Base-by-base conservation (phyloP, 305 asterid species). In the Petunia hybrid region DNA sequence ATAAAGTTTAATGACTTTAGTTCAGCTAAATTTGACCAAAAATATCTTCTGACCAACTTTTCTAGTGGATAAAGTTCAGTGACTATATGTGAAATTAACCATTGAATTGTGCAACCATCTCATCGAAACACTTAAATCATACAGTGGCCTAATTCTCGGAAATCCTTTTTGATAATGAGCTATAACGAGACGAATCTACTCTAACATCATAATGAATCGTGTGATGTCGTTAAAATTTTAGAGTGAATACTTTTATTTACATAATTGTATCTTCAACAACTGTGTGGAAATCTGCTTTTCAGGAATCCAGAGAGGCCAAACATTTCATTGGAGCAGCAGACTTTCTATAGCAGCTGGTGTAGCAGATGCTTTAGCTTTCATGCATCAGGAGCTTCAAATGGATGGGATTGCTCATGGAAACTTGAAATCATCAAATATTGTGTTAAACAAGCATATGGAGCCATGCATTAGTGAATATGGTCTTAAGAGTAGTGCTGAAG, bases 401-500 rank as follows among this genome's bases (percentile, higher is more conserved):
- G 95, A 91, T 9, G 78, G 88, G 13, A 89, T 94, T 71, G 89
- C 93, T 4, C 98, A 93, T 10, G 97, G 98, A 4, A 92, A 89
- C 91, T 87, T 94, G 2, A 94, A 93, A 78, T 93, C 97, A 68
- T 91, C 98, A 31, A 93, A 94, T 89, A 87, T 94, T n/a, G 71
- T 94, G 38, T 84, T 93, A 22, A 89, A 83, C 85, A 70, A 73
- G 4, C 86, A 89, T 81, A 88, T 87, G 92, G 97, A 91, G 57
- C 89, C 96, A 43, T 78, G 87, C 85, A 83, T 94, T 22, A 86
- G 93, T 36, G 98, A 94, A 55, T 94, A 94, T 62, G 98, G 98
- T 13, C 86, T 92, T 8, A 86, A 86, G 88, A 64, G 82, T 14
- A 79, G 31, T 40, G 45, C 73, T 8, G 78, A 51, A 36, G 13